Evolutionary conservation across 352 stramenopile species (phyloP).

Genomic region (Elongisporangium prolatum): DNA sequence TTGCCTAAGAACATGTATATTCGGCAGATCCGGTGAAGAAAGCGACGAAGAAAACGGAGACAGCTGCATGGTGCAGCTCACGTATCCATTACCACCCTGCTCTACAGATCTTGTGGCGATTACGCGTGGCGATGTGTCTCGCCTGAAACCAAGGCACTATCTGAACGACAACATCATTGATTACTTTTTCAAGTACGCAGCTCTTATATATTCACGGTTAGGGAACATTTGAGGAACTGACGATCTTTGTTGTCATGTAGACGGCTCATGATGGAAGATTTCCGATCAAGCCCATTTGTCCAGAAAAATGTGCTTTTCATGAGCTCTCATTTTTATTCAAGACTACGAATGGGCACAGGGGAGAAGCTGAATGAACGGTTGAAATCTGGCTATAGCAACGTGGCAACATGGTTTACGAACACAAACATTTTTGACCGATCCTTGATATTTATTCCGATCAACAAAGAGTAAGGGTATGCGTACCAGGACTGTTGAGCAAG

Average conservation of each 20-base stretch:
- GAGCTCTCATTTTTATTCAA: constrained; percentile 77
- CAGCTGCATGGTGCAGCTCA: constrained; percentile 23
- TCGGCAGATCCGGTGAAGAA: neutral
- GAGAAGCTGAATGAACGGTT: constrained; percentile 22
- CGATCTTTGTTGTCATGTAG: constrained; percentile 13
- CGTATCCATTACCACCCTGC: constrained; percentile 69
- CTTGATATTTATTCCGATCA: constrained; percentile 85
- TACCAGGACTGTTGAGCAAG: neutral
- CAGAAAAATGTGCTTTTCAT: constrained; percentile 74
- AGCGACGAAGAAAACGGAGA: constrained; percentile 8
- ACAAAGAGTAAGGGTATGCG: constrained; percentile 57
- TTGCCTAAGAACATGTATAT: neutral
- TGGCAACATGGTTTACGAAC: constrained; percentile 64
- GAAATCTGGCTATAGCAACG: constrained; percentile 68
- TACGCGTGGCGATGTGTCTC: constrained; percentile 46
- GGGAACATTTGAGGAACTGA: neutral
- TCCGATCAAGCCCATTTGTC: constrained; percentile 26
- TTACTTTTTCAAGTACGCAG: constrained; percentile 86
- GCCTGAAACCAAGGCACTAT: constrained; percentile 70
- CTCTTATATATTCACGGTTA: neutral
- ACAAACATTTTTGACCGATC: constrained; percentile 67
- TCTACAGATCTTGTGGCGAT: constrained; percentile 76
- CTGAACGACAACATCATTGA: constrained; percentile 92
- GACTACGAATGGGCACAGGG: constrained; percentile 45
- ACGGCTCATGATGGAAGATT: constrained; percentile 54